Evolutionary conservation across 2,329 filamentous ascomycete species (phyloP).

Genomic region (Ascomycota sp.): DNA sequence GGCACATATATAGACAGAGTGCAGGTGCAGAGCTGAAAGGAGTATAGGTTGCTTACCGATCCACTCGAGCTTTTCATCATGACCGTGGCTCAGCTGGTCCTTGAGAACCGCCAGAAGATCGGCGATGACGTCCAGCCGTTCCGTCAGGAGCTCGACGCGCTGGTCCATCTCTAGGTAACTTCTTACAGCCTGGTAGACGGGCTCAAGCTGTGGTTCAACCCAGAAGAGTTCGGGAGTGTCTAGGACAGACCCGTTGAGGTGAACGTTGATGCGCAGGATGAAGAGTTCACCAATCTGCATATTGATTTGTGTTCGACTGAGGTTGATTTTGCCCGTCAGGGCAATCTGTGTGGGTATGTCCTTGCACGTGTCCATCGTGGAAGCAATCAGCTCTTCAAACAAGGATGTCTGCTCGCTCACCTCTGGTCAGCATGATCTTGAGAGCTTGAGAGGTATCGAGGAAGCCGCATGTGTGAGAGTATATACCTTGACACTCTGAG

Average conservation of each 20-base stretch:
- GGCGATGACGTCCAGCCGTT: constrained; percentile 68
- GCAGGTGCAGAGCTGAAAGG: not conserved
- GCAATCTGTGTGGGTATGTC: constrained; percentile 86
- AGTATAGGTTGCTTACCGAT: constrained; percentile 42
- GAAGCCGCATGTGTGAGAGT: not conserved
- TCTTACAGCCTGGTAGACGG: constrained; percentile 83
- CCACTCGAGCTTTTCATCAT: constrained; percentile 76
- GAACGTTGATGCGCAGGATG: constrained; percentile 91
- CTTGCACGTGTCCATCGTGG: constrained; percentile 81
- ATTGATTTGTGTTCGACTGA: constrained; percentile 80
- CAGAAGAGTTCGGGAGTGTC: constrained; percentile 96
- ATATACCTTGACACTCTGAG: constrained; percentile 74
- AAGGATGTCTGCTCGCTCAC: constrained; percentile 45
- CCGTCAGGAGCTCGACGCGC: constrained; percentile 68
- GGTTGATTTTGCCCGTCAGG: constrained; percentile 70
- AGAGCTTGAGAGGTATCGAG: not conserved
- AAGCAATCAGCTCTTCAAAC: constrained; percentile 85
- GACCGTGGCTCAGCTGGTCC: constrained; percentile 82
- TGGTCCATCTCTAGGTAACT: constrained; percentile 98
- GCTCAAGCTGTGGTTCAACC: constrained; percentile 91
- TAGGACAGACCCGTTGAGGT: constrained; percentile 85
- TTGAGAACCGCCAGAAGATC: constrained; percentile 83
- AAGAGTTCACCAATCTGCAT: constrained; percentile 99
- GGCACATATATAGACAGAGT: no score
- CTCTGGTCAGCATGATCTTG: constrained; percentile 4